phyloP scores from a whole-genome alignment of 441 rosid species.

The Melastoma candidum region DNA sequence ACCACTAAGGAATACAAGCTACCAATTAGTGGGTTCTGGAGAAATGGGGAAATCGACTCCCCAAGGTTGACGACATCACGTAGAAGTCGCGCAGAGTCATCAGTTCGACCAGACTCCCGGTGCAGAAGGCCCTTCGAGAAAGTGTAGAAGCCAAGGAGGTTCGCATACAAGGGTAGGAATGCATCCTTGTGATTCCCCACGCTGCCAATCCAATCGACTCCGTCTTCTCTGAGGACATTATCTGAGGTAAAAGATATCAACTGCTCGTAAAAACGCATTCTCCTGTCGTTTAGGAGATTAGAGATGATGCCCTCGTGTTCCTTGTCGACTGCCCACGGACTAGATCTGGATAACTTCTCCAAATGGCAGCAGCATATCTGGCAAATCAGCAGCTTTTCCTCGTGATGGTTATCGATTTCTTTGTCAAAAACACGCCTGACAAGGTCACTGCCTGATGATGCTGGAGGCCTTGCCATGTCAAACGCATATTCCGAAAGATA shows the following conservation, averaged over 20 bases:
- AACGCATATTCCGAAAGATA: conserved; percentile 55
- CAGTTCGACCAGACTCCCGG: conserved; percentile 16
- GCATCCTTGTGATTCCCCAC: conserved; percentile 87
- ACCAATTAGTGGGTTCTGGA: conserved; percentile 60
- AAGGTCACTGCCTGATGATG: conserved; percentile 40
- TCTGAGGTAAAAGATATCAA: conserved; percentile 46
- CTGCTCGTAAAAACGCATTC: conserved; percentile 40
- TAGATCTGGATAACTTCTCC: conserved; percentile 41
- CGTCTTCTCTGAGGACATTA: conserved; percentile 31
- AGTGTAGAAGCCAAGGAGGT: conserved; percentile 67
- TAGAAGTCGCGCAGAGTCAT: conserved; percentile 13
- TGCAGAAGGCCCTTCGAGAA: conserved; percentile 54
- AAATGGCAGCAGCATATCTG: conserved; percentile 73
- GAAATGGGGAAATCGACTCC: conserved; percentile 41
- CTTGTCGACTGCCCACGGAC: conserved; percentile 16
- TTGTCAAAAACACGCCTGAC: conserved; percentile 91
- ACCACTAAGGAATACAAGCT: conserved; percentile 50
- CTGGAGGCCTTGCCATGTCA: conserved; percentile 37
- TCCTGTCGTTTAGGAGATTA: conserved; percentile 43
- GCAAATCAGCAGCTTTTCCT: conserved; percentile 80
- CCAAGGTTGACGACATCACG: conserved; percentile 47
- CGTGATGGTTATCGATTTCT: conserved; percentile 91
- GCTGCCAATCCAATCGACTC: conserved; percentile 69
- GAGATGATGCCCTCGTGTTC: conserved; percentile 18
- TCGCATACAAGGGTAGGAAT: conserved; percentile 72